These are phyloP conservation scores for Penicillium freii DNA, from an alignment of 2,329 filamentous ascomycete genomes.

Conservation along the genomic window DNA sequence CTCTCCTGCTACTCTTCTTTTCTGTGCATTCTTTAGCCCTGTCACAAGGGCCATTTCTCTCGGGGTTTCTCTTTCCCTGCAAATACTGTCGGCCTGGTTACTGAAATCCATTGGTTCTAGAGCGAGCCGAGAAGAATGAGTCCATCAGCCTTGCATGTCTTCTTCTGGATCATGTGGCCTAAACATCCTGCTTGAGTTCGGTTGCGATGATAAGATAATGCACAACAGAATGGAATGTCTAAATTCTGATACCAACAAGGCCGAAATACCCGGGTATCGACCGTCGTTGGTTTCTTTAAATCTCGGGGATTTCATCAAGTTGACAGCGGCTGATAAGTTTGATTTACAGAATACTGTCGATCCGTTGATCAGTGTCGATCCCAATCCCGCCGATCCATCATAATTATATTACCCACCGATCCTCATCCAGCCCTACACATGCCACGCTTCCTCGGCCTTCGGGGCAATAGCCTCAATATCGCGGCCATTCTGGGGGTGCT, in stretches of 20 bases:
- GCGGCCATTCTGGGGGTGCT: slow-evolving; percentile 21
- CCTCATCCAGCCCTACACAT: slow-evolving; percentile 7
- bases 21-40: slow-evolving; percentile 1
- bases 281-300: background rate
- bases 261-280: background rate
- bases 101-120: background rate
- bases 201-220: background rate
- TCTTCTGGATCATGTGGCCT: background rate
- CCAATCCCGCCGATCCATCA: slow-evolving; percentile 2
- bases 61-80: background rate
- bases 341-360: background rate
- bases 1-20: background rate
- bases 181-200: background rate
- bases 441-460: slow-evolving; percentile 22
- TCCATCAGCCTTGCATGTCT: background rate
- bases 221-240: background rate
- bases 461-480: slow-evolving; percentile 23
- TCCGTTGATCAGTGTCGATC: slow-evolving; percentile 4
- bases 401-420: slow-evolving; percentile 2
- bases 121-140: background rate
- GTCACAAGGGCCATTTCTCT: background rate
- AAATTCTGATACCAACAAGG: background rate
- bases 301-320: background rate
- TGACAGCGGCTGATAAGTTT: background rate
- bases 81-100: background rate